Evolutionary conservation across 73 alveolate genomes (phyloP), one percentile per base, ranked within the genome.

Genomic region (Tetrahymena elliotti): DNA sequence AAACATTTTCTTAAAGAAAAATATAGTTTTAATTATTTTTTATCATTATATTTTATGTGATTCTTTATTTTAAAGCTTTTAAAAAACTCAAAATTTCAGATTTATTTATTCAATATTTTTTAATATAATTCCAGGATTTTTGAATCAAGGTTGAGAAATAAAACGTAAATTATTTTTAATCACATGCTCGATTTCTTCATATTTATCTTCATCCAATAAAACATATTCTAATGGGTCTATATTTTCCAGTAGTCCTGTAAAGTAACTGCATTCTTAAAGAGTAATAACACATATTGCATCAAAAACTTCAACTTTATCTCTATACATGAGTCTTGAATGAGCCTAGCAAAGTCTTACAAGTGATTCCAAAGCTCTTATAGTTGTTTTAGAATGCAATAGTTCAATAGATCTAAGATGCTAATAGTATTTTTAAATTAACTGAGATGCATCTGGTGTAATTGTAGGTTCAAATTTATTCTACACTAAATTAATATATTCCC

Each of bases 331-430:
- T 52, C 98, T 83, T 6, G 99, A 98, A 97, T 98, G 99, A 35
- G 99, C 99, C 95, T 98, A 96, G n/a, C 97, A 83, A 92, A 98
- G 96, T 94, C 99, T 96, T 9, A 98, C 96, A 38, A 98, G 40
- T 20, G 97, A 38, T 93, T 98, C 99, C 33, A 98, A 92, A 94
- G 95, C 94, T 93, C 99, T 95, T 16, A 97, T 97, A 33, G 99
- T 96, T 31, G 94, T 95, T 52, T 95, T 96, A 93, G 53, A 52
- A 39, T 94, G 94, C 11, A 93, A 94, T 52, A 88, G 40, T 93
- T 97, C 92, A 34, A 98, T 35, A 39, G 93, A 95, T 22, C 93
- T 84, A n/a, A 68, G 36, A 16, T 68, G 88, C 34, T 68, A 31
- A 93, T 53, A 98, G 92, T 98, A 98, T 27, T 95, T 93, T 37